A percentile compares a stretch with the other conserved stretches of the same genome.
These are phyloP conservation scores for Mortierella sp. DNA, from an alignment of 371 early-diverging fungal genomes.

Conservation along the genomic window DNA sequence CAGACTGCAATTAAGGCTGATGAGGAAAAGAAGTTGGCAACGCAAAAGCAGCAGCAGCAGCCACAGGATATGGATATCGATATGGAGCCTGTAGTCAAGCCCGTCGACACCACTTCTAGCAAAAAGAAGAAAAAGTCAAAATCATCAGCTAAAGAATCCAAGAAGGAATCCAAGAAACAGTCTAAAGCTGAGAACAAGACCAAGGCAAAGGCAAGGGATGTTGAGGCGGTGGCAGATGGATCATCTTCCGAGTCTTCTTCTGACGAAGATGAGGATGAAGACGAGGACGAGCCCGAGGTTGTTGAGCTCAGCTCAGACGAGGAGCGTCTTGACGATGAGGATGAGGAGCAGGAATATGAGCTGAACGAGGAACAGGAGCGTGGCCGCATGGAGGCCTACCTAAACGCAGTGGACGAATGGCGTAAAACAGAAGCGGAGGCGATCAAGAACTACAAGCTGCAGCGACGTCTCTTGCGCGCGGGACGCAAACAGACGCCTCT, in stretches of 20 bases:
- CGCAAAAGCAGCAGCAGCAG: slow-evolving; percentile 5
- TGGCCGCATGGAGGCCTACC: slow-evolving; percentile 17
- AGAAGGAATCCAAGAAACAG: slow-evolving; percentile 18
- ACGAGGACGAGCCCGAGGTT: slow-evolving; percentile 26
- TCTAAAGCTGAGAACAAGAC: slow-evolving; percentile 6
- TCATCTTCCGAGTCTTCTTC: slow-evolving; percentile 45
- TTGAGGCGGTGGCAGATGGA: slow-evolving; percentile 16
- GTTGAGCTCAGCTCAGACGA: slow-evolving; percentile 16
- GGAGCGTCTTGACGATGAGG: slow-evolving; percentile 25
- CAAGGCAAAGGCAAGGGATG: slow-evolving; percentile 2
- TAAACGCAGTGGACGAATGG: slow-evolving; percentile 28
- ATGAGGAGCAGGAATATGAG: slow-evolving; percentile 37
- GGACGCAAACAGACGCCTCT: slow-evolving; percentile 30
- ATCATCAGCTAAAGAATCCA: background rate
- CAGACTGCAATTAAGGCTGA: slow-evolving; percentile 16
- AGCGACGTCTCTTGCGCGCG: slow-evolving; percentile 27
- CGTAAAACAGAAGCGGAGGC: slow-evolving; percentile 22
- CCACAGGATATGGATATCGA: slow-evolving; percentile 47
- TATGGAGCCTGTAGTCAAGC: slow-evolving; percentile 11
- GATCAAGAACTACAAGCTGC: slow-evolving; percentile 22
- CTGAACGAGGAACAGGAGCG: slow-evolving; percentile 25
- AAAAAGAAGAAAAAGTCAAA: slow-evolving; percentile 11
- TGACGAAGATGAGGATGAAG: slow-evolving; percentile 39
- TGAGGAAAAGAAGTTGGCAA: slow-evolving; percentile 13
- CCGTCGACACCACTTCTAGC: background rate